Conservation (phyloP, 1,284 basidiomycete species). For the Porodaedalea pini region DNA sequence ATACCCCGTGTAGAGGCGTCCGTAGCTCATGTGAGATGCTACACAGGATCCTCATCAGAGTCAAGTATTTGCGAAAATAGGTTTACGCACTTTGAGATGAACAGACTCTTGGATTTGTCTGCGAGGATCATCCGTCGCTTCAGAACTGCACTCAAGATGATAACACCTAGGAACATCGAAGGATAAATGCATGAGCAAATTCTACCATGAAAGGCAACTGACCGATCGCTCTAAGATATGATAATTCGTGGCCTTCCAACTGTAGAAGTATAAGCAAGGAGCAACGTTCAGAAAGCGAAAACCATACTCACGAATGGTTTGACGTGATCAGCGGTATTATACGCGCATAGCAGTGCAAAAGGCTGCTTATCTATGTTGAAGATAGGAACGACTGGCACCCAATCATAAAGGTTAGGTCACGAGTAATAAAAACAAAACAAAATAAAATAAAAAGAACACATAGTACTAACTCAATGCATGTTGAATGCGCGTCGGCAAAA, state of each 20-base stretch:
- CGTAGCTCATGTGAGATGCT: constrained; percentile 94
- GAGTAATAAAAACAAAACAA: not conserved
- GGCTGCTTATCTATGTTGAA: constrained; percentile 93
- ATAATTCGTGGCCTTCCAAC: constrained; percentile 90
- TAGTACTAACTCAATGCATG: constrained; percentile 73
- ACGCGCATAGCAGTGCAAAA: constrained; percentile 89
- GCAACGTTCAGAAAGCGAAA: constrained; percentile 6
- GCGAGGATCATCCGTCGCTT: constrained; percentile 92
- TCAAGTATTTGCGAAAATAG: constrained; percentile 19
- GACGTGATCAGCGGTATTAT: constrained; percentile 75
- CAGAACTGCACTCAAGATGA: constrained; percentile 90
- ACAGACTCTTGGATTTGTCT: constrained; percentile 88
- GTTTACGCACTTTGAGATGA: constrained; percentile 77
- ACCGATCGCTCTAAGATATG: constrained; percentile 87
- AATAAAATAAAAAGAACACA: not conserved
- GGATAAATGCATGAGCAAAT: constrained; percentile 19
- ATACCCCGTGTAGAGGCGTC: constrained; percentile 83
- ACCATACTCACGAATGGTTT: constrained; percentile 68
- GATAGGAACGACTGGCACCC: constrained; percentile 72
- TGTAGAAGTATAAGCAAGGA: constrained; percentile 29
- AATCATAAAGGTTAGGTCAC: constrained; percentile 4
- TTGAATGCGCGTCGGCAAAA: constrained; percentile 76
- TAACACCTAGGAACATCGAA: constrained; percentile 60
- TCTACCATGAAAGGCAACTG: constrained; percentile 19
- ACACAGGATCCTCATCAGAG: constrained; percentile 21